Evolutionary conservation across 2,329 filamentous ascomycete genomes (phyloP).

Genomic region (Monosporascus sp.): DNA sequence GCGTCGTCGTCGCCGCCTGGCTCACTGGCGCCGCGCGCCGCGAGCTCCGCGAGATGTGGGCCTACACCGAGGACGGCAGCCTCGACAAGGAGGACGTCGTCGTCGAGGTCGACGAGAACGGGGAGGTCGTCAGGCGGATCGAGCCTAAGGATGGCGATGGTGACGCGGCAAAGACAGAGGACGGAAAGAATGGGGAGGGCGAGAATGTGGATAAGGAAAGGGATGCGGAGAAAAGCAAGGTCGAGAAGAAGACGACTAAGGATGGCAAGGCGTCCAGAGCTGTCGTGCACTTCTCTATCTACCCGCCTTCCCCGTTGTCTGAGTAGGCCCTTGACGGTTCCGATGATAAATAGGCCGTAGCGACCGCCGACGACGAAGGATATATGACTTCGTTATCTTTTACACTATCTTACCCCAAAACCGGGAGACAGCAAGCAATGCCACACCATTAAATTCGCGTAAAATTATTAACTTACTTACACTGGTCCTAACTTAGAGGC

Average conservation of each 20-base stretch:
- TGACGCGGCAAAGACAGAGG: conserved; percentile 21
- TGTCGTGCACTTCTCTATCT: neutral
- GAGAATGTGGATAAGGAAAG: conserved; percentile 17
- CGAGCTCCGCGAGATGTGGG: conserved; percentile 72
- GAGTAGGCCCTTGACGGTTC: neutral
- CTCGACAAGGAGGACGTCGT: conserved; percentile 50
- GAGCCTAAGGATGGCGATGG: conserved; percentile 31
- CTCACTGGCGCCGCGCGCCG: conserved; percentile 64
- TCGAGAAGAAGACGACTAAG: conserved; percentile 8
- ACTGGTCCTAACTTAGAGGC: too few species aligned
- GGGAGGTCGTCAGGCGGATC: conserved; percentile 38
- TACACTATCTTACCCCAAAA: too few species aligned
- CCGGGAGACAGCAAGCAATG: too few species aligned
- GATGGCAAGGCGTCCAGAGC: conserved; percentile 2
- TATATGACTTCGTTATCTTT: neutral
- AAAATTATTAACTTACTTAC: too few species aligned
- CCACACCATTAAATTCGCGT: too few species aligned
- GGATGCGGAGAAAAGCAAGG: conserved; percentile 7
- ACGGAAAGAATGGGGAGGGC: conserved; percentile 21
- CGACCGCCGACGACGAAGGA: neutral
- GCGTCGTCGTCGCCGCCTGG: conserved; percentile 72
- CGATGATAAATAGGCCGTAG: neutral
- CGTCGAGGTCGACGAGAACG: conserved; percentile 47
- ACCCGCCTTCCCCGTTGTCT: neutral
- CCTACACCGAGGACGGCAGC: conserved; percentile 69